A percentile compares a stretch with the other conserved stretches of the same genome.
Evolutionary conservation across 495 filamentous ascomycete genomes (phyloP).

Genomic region (Haplographium delicatum): DNA sequence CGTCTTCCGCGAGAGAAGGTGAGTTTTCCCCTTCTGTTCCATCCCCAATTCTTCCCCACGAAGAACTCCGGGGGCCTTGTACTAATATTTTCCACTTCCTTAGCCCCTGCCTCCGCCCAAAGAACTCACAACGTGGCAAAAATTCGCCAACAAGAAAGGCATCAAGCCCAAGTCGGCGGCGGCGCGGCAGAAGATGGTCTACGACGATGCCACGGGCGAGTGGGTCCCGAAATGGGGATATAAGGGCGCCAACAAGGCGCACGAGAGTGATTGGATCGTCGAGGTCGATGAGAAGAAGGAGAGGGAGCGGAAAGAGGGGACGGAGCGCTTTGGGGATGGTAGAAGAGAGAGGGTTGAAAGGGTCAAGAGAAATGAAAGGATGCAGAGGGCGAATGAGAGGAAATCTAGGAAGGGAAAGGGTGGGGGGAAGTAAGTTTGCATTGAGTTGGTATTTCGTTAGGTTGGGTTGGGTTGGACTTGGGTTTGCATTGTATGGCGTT

Average conservation of each 20-base stretch:
- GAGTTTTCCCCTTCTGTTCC: background rate
- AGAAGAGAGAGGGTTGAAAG: constrained; percentile 57
- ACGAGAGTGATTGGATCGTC: constrained; percentile 76
- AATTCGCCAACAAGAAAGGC: constrained; percentile 92
- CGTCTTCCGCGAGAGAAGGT: constrained; percentile 77
- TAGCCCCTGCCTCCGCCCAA: constrained; percentile 70
- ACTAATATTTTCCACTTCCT: background rate
- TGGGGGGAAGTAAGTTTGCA: background rate
- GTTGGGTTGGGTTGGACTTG: background rate
- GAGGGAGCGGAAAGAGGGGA: constrained; percentile 51
- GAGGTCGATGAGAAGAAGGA: constrained; percentile 82
- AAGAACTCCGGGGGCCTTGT: background rate
- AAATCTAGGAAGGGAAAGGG: constrained; percentile 35
- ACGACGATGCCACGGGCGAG: constrained; percentile 77
- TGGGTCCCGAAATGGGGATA: constrained; percentile 95
- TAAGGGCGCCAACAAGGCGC: constrained; percentile 83
- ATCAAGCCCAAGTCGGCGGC: constrained; percentile 76
- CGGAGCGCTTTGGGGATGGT: constrained; percentile 55
- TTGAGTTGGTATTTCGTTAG: background rate
- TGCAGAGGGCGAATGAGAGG: constrained; percentile 63
- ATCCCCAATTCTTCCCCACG: background rate
- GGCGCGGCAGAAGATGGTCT: constrained; percentile 61
- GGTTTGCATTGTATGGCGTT: constrained; percentile 8
- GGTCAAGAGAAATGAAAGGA: constrained; percentile 65
- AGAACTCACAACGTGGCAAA: constrained; percentile 84